Percentiles rank a stretch among this genome's conserved stretches.
Conservation (phyloP, 2,329 filamentous ascomycete species). For the Trichoderma gracile region DNA sequence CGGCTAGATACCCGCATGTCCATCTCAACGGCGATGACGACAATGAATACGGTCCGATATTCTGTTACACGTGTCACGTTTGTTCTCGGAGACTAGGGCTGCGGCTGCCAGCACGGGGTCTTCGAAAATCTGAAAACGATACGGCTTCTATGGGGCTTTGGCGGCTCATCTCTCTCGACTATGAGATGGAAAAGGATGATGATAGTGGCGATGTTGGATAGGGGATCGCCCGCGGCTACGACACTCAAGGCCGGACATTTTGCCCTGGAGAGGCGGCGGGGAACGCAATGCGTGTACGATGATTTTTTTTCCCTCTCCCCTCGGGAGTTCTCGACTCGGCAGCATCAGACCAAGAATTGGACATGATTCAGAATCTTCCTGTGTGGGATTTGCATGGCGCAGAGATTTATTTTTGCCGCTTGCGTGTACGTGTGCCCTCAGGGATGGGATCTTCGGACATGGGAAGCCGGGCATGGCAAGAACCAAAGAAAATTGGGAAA, state of each 20-base stretch:
- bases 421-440: background rate
- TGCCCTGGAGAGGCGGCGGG: background rate
- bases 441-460: background rate
- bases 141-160: background rate
- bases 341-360: slow-evolving; percentile 13
- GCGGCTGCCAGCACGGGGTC: background rate
- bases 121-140: slow-evolving; percentile 9
- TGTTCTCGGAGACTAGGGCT: background rate
- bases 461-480: background rate
- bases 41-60: background rate
- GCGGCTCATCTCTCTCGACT: slow-evolving; percentile 1
- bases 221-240: background rate
- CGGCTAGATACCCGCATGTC: slow-evolving; percentile 46
- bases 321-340: background rate
- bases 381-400: slow-evolving; percentile 16
- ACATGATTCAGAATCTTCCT: slow-evolving; percentile 26
- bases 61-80: background rate
- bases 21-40: background rate
- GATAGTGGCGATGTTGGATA: slow-evolving; percentile 23
- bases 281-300: slow-evolving; percentile 2
- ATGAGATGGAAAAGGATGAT: background rate
- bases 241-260: background rate
- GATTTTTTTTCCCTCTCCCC: background rate
- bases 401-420: slow-evolving; percentile 1
- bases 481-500: background rate